Evolutionary conservation across 73 alveolate genomes (phyloP), one percentile per base, ranked within the genome.

Genomic region (Paramecium bursaria): DNA sequence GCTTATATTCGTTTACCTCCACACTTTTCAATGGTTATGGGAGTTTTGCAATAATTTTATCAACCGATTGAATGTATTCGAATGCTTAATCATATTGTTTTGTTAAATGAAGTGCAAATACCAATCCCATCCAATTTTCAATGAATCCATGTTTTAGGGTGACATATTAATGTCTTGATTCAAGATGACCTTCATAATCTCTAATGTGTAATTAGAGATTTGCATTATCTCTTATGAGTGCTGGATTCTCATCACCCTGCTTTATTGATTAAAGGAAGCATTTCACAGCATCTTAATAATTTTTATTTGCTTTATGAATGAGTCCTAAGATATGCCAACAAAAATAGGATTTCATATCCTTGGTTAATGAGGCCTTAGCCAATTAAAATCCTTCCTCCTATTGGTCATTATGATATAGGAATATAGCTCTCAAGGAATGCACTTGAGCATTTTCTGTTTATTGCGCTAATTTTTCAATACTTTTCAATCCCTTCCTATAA

Each of bases 281-380:
- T 67, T 90, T 94, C 55, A 91, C 95, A 49, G 99, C 96, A 60
- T 94, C 98, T 50, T 85, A 76, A 87, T 92, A 95, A 76, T 96
- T 93, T 74, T 91, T 94, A 46, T 89, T 94, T 31, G 97, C 87
- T 75, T 96, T 92, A 57, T 96, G 86, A 55, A 96, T 87, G 75
- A 96, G 77, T 23, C 98, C 99, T 75, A 88, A 93, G 54, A 94
- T 94, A 52, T 96, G 98, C 99, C 99, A 96, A 86, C 97, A 93
- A 19, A 94, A 92, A 74, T 95, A 87, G 53, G 93, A 92, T 80
- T 86, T 85, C 23, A 92, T 25, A 51, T 92, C 87, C 35, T 74
- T 86, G 73, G 74, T 75, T 23, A 92, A 50, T 9, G 95, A 94
- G 86, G 80, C 50, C 86, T 91, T 91, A 25, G 90, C 90, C 7